Conservation (phyloP, 2,329 filamentous ascomycete genomes). For the Colletotrichum tanaceti region DNA sequence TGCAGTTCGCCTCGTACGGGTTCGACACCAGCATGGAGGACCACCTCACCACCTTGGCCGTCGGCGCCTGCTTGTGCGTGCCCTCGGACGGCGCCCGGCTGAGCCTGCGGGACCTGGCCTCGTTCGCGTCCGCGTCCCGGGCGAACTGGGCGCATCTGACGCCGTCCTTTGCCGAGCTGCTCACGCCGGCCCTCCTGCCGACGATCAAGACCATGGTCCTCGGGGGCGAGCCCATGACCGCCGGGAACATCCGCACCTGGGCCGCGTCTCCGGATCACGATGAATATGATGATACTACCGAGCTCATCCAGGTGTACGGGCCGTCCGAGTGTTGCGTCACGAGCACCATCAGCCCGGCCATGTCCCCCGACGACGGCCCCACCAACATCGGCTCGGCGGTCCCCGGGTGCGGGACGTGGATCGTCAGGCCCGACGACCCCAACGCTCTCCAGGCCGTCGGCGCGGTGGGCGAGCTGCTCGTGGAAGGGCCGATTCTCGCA, state of each 20-base stretch:
- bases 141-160: constrained; percentile 64
- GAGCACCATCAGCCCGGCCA: constrained; percentile 44
- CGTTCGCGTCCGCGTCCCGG: constrained; percentile 31
- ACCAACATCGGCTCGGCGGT: constrained; percentile 47
- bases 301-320: constrained; percentile 63
- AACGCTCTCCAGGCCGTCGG: constrained; percentile 35
- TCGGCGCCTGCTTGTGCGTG: constrained; percentile 72
- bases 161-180: constrained; percentile 59
- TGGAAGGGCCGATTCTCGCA: constrained; percentile 43
- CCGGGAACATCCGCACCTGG: constrained; percentile 60
- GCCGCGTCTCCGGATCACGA: constrained; percentile 49
- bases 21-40: constrained; percentile 66
- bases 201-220: constrained; percentile 59
- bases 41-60: constrained; percentile 62
- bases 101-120: constrained; percentile 50
- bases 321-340: constrained; percentile 63
- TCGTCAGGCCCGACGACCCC: constrained; percentile 34
- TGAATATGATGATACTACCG: no score
- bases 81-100: constrained; percentile 62
- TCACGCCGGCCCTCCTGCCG: constrained; percentile 57
- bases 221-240: constrained; percentile 64
- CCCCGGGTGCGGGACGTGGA: constrained; percentile 37
- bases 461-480: constrained; percentile 40
- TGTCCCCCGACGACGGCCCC: constrained; percentile 54
- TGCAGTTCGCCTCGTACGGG: constrained; percentile 64